These are phyloP conservation scores for Pseudisothecium myosuroides DNA, from an alignment of 225 moss, liverwort and hornwort genomes.

Conservation along the genomic window DNA sequence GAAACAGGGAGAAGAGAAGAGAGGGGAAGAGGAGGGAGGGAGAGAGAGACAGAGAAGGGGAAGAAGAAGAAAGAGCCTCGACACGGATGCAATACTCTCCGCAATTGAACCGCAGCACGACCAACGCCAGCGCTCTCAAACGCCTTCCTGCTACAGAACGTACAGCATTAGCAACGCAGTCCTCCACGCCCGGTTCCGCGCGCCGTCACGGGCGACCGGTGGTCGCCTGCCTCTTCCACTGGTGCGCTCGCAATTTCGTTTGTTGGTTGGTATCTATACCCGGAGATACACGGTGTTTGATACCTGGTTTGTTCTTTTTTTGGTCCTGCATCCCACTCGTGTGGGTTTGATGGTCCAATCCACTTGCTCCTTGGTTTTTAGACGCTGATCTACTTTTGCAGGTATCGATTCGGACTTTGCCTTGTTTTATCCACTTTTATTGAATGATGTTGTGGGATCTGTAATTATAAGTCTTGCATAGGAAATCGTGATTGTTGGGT, in stretches of 20 bases:
- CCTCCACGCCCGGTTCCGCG: not conserved
- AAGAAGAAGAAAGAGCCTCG: not conserved
- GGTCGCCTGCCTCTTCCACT: too few species aligned
- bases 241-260: too few species aligned
- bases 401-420: not conserved
- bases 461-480: not conserved
- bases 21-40: not conserved
- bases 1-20: not conserved
- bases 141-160: not conserved
- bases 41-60: not conserved
- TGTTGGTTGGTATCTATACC: not conserved
- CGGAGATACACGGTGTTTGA: not conserved
- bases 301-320: not conserved
- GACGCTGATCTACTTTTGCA: too few species aligned
- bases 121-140: not conserved
- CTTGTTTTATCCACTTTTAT: too few species aligned
- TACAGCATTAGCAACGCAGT: not conserved
- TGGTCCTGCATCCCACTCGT: not conserved
- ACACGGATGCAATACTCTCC: not conserved
- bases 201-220: not conserved
- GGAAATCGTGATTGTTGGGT: too few species aligned
- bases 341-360: not conserved
- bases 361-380: too few species aligned
- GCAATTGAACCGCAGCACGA: not conserved
- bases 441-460: too few species aligned